Evolutionary conservation across 2,329 filamentous ascomycete genomes (phyloP).

Genomic region (Alternaria incomplexa): DNA sequence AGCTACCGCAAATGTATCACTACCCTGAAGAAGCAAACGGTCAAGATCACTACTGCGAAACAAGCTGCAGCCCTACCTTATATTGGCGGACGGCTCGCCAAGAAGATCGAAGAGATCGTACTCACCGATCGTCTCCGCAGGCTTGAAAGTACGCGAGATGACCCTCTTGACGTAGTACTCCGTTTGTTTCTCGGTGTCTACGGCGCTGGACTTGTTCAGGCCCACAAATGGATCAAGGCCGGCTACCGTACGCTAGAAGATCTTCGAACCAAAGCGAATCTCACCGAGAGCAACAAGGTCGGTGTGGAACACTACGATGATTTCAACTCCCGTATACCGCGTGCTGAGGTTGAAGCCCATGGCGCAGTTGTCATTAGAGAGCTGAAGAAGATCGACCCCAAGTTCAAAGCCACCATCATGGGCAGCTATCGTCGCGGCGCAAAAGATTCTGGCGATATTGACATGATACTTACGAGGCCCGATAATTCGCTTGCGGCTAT

Average conservation of each 20-base stretch:
- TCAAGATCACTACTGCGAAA: conserved; percentile 69
- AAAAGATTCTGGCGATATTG: conserved; percentile 77
- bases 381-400: conserved; percentile 65
- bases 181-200: conserved; percentile 79
- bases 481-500: conserved; percentile 63
- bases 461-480: conserved; percentile 78
- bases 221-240: conserved; percentile 75
- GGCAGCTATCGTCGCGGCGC: conserved; percentile 87
- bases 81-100: conserved; percentile 75
- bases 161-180: conserved; percentile 70
- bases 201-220: conserved; percentile 73
- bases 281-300: conserved; percentile 73
- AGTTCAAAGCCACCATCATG: conserved; percentile 74
- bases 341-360: conserved; percentile 74
- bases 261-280: conserved; percentile 63
- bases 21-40: conserved; percentile 70
- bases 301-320: conserved; percentile 83
- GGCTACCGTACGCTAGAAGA: conserved; percentile 79
- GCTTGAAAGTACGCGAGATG: conserved; percentile 72
- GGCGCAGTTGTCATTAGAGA: conserved; percentile 67
- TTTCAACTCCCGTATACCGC: conserved; percentile 78
- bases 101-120: conserved; percentile 90
- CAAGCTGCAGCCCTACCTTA: conserved; percentile 72
- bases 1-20: conserved; percentile 80
- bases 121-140: conserved; percentile 73